Conservation (phyloP, 768 basidiomycete species). For the Porphyrellus cyaneotinctus region DNA sequence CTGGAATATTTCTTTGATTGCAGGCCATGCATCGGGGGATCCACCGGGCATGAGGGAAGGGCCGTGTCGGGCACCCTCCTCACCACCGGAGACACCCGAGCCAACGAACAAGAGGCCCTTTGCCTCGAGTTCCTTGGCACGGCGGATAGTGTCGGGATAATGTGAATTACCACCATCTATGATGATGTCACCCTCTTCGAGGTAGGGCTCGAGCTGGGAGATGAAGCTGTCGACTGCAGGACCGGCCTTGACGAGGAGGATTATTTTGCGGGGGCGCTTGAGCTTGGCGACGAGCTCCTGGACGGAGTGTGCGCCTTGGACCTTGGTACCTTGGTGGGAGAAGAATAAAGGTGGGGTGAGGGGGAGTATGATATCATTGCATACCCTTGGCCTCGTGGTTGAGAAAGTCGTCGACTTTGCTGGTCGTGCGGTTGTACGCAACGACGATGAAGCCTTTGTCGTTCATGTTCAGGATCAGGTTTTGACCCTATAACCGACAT, state of each 20-base stretch:
- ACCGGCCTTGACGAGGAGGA: constrained; percentile 98
- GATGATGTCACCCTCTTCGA: constrained; percentile 96
- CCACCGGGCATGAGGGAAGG: constrained; percentile 99
- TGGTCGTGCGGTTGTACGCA: constrained; percentile 94
- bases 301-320: constrained; percentile 92
- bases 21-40: constrained; percentile 88
- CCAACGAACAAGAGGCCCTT: constrained; percentile 98
- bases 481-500: constrained; percentile 69
- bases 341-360: constrained; percentile 18
- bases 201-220: constrained; percentile 76
- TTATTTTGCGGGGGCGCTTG: constrained; percentile 93
- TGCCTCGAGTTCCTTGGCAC: constrained; percentile 84
- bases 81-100: constrained; percentile 98
- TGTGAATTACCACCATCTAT: constrained; percentile 99
- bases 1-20: constrained; percentile 98
- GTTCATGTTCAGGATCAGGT: constrained; percentile 97
- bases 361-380: constrained; percentile 30
- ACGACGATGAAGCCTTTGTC: constrained; percentile 99
- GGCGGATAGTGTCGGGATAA: constrained; percentile 97
- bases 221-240: constrained; percentile 96
- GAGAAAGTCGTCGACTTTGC: constrained; percentile 95
- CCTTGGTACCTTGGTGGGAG: constrained; percentile 70
- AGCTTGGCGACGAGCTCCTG: constrained; percentile 89
- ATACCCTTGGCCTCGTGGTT: constrained; percentile 96
- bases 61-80: constrained; percentile 96